Evolutionary conservation across 2,329 filamentous ascomycete species (phyloP).

Genomic region (Decorospora gaudefroyi): DNA sequence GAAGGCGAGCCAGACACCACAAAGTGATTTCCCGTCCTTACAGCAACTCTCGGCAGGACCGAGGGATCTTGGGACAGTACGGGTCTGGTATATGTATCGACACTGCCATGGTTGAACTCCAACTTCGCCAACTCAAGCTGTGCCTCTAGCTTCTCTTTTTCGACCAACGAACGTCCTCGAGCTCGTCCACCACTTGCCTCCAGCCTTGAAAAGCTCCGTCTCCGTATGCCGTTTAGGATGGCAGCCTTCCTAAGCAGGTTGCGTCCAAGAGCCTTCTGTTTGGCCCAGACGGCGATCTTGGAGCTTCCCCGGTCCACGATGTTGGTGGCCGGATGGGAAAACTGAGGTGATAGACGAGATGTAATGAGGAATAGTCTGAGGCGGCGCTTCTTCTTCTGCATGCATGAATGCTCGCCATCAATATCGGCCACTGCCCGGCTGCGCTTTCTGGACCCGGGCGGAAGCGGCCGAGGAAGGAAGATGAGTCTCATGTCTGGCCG

Average conservation of each 20-base stretch:
- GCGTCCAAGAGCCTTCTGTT: constrained; percentile 53
- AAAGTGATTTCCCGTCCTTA: constrained; percentile 21
- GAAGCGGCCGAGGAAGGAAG: constrained; percentile 38
- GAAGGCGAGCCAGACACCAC: constrained; percentile 24
- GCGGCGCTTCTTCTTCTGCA: constrained; percentile 67
- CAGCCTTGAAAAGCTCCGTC: constrained; percentile 40
- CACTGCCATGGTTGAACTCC: constrained; percentile 38
- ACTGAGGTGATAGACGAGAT: constrained; percentile 70
- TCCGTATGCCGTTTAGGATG: constrained; percentile 65
- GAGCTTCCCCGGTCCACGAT: constrained; percentile 66
- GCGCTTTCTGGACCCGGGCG: constrained; percentile 54
- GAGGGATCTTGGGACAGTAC: constrained; percentile 21
- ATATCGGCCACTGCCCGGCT: constrained; percentile 61
- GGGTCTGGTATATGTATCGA: constrained; percentile 41
- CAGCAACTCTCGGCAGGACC: constrained; percentile 19
- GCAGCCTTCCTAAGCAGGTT: constrained; percentile 67
- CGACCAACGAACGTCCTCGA: constrained; percentile 28
- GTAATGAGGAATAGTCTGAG: constrained; percentile 67
- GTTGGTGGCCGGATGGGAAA: constrained; percentile 70
- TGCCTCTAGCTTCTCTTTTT: constrained; percentile 40
- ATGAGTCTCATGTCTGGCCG: constrained; percentile 39
- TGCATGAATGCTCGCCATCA: constrained; percentile 58
- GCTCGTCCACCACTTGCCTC: constrained; percentile 24
- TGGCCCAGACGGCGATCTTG: constrained; percentile 54
- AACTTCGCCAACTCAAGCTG: constrained; percentile 40